Conservation (phyloP, 1,284 basidiomycete genomes). For the Ceratobasidium papillatum region DNA sequence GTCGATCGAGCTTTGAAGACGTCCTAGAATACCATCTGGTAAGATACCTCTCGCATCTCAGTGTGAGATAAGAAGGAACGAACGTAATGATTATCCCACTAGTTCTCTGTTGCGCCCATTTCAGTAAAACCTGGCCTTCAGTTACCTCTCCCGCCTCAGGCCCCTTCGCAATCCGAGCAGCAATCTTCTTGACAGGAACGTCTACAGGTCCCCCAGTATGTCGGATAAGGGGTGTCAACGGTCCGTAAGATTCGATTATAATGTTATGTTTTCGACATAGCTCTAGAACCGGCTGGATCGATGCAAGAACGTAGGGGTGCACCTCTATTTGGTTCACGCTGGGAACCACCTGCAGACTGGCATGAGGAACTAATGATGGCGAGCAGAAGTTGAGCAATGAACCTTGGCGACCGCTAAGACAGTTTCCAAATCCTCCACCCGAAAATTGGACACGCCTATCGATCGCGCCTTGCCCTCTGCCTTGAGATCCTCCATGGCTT, state of each 20-base stretch:
- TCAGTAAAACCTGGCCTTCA: slow-evolving; percentile 63
- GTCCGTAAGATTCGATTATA: slow-evolving; percentile 70
- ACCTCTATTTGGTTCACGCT: slow-evolving; percentile 84
- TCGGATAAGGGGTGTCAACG: slow-evolving; percentile 59
- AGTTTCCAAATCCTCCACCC: slow-evolving; percentile 68
- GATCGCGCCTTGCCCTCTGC: slow-evolving; percentile 53
- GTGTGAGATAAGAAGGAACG: background rate
- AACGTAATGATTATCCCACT: slow-evolving; percentile 40
- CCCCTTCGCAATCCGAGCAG: slow-evolving; percentile 56
- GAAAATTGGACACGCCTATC: slow-evolving; percentile 89
- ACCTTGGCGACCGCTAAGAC: slow-evolving; percentile 60
- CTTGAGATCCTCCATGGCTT: slow-evolving; percentile 53
- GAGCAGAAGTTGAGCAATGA: slow-evolving; percentile 49
- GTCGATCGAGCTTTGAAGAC: slow-evolving; percentile 40
- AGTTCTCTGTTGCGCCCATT: slow-evolving; percentile 57
- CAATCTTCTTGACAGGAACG: slow-evolving; percentile 60
- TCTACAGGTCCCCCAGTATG: slow-evolving; percentile 65
- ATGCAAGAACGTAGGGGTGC: slow-evolving; percentile 79
- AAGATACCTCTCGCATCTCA: background rate
- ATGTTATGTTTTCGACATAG: slow-evolving; percentile 70
- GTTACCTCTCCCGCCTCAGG: slow-evolving; percentile 55
- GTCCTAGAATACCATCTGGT: slow-evolving; percentile 23
- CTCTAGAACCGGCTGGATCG: slow-evolving; percentile 56
- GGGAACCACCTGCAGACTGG: slow-evolving; percentile 64
- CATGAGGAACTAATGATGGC: slow-evolving; percentile 47